Evolutionary conservation across 495 filamentous ascomycete genomes (phyloP), one percentile per base, ranked within the genome.

Genomic region (Trichocladium antarcticum): DNA sequence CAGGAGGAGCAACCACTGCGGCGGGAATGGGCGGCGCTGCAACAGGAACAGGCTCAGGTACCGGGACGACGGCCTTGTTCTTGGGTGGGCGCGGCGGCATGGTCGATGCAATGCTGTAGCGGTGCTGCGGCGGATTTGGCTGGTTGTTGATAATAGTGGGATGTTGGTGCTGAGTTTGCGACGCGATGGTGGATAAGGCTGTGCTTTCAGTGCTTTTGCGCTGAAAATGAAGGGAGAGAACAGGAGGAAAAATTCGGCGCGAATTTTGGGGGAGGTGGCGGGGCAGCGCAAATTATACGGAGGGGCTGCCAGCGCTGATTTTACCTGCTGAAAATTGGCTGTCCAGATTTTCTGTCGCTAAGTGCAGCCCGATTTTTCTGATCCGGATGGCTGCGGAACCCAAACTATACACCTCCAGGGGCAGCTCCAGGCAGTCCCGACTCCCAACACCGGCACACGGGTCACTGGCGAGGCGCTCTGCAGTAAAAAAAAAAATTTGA

Each of bases 81-180:
- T 64, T 65, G 37, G 59, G 61, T 34, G 54, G 67, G 59, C 61
- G 66, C 50, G 64, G 66, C 50, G 64, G 65, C 59, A 64, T 66
- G 50, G 42, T 55, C 47, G 48, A 49, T 27, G 38, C 46, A 37
- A 28, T n/a, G n/a, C n/a, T n/a, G 1, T 15, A 6, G 19, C 40
- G 44, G 36, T 57, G 41, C 41, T 53, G 31, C 15, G 47, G 34
- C 31, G 41, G 54, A 42, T 52, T 53, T 48, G 50, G 35, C 24
- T 47, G 50, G 55, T 56, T 50, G 53, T 41, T 35, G 42, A 49
- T 51, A 51, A 55, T 53, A 51, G 51, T 32, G 45, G 49, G 49
- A 37, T 17, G 42, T 49, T 47, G 48, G 55, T 50, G 49, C 45
- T 57, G 58, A 16, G 28, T 35, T 45, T 34, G 37, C n/a, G 46